A percentile compares a stretch with the other conserved stretches of the same genome.
Conservation (phyloP, 2,329 filamentous ascomycete species). For the Microsporum canis region DNA sequence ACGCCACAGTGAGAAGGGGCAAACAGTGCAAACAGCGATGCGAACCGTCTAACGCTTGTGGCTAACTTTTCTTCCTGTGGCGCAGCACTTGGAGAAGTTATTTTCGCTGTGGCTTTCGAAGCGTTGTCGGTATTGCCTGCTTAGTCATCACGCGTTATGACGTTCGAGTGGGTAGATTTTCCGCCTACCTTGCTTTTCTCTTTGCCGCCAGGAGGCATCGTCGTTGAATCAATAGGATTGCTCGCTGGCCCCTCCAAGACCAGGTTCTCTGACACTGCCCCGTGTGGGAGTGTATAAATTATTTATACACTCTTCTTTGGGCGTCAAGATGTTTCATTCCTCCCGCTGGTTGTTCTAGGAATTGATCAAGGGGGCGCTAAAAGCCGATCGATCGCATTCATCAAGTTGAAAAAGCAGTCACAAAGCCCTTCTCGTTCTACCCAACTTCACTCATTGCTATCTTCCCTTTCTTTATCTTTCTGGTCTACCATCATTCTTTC, state of each 20-base stretch:
- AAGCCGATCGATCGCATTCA: neutral
- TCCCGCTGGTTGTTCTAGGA: neutral
- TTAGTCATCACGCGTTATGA: neutral
- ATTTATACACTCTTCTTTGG: neutral
- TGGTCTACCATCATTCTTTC: neutral
- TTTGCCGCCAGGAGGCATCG: neutral
- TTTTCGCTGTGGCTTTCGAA: too few species aligned
- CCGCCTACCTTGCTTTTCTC: neutral
- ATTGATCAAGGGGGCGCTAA: neutral
- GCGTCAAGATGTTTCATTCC: neutral
- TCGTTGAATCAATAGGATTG: neutral
- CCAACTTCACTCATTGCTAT: neutral
- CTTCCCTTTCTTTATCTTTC: neutral
- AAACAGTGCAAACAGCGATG: too few species aligned
- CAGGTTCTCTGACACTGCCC: constrained; percentile 1
- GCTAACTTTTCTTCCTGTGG: too few species aligned
- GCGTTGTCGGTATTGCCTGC: neutral
- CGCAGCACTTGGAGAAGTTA: too few species aligned
- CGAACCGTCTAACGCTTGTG: too few species aligned
- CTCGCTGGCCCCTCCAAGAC: neutral
- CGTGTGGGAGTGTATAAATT: neutral
- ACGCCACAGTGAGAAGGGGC: too few species aligned
- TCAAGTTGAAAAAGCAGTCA: neutral
- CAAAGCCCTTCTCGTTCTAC: neutral
- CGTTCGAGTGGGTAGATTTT: neutral